Conservation (phyloP, 2,329 filamentous ascomycete species). For the Arachnomyces sp. region DNA sequence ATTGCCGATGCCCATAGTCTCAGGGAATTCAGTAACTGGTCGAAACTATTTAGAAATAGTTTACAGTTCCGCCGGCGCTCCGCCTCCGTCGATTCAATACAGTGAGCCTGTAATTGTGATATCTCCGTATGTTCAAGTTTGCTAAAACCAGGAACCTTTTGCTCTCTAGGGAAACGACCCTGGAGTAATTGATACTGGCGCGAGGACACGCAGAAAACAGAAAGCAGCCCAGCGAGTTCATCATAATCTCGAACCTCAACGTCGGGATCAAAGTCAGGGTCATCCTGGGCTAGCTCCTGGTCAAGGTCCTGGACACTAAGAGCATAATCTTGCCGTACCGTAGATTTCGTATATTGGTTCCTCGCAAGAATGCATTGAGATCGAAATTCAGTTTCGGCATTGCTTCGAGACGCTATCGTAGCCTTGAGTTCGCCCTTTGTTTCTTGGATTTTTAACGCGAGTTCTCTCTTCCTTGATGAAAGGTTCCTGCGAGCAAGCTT, state of each 20-base stretch:
- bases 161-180: conserved; percentile 47
- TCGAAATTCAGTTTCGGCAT: conserved; percentile 23
- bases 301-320: conserved; percentile 53
- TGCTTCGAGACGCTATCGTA: conserved; percentile 7
- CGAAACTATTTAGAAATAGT: conserved; percentile 45
- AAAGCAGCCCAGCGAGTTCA: conserved; percentile 45
- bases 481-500: too few species aligned
- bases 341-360: conserved; percentile 47
- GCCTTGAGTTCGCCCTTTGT: conserved; percentile 25
- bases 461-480: conserved; percentile 10
- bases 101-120: conserved; percentile 51
- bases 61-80: conserved; percentile 38
- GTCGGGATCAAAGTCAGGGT: conserved; percentile 47
- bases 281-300: conserved; percentile 38
- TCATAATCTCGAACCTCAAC: conserved; percentile 51
- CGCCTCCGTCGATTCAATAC: conserved; percentile 48
- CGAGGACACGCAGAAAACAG: conserved; percentile 58
- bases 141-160: conserved; percentile 45
- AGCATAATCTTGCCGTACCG: conserved; percentile 53
- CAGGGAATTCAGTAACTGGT: conserved; percentile 46
- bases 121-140: conserved; percentile 49
- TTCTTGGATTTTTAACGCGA: conserved; percentile 20
- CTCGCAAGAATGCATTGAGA: conserved; percentile 44
- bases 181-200: conserved; percentile 55
- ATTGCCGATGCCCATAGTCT: conserved; percentile 38